Evolutionary conservation across 805 yeast genomes (phyloP).

Genomic region (Komagataella phaffii): DNA sequence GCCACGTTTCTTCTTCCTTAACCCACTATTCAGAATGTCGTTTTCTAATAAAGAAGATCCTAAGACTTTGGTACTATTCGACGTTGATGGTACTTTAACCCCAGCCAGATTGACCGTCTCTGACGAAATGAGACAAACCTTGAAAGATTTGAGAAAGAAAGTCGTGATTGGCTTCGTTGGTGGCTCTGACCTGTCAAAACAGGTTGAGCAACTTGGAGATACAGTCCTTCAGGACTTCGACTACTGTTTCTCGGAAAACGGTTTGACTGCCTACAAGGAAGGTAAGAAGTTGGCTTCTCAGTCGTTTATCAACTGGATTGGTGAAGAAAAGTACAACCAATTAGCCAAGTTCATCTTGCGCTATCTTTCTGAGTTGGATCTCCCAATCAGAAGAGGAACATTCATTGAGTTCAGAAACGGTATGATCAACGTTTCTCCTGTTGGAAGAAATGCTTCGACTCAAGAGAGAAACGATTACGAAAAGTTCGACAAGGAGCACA

Average conservation of each 20-base stretch:
- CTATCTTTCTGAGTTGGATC: conserved; percentile 73
- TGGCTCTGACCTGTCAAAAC: conserved; percentile 90
- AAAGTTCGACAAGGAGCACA: conserved; percentile 64
- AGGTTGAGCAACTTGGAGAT: conserved; percentile 89
- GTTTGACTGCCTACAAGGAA: conserved; percentile 90
- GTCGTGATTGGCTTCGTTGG: conserved; percentile 96
- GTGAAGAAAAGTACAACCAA: conserved; percentile 87
- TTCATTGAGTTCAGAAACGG: conserved; percentile 98
- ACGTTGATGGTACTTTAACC: conserved; percentile 96
- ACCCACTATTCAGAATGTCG: conserved; percentile 24
- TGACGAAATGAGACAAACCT: conserved; percentile 62
- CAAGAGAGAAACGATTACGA: conserved; percentile 91
- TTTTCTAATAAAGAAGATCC: conserved; percentile 71
- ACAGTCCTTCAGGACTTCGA: conserved; percentile 73
- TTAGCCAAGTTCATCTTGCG: conserved; percentile 74
- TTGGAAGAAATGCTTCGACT: conserved; percentile 95
- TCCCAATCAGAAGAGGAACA: conserved; percentile 98
- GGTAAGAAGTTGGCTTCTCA: conserved; percentile 86
- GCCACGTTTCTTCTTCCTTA: not conserved
- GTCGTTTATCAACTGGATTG: conserved; percentile 91
- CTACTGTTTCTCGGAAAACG: conserved; percentile 95
- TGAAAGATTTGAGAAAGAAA: conserved; percentile 73
- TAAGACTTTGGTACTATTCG: conserved; percentile 82
- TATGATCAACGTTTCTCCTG: conserved; percentile 95
- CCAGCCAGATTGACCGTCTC: conserved; percentile 76